phyloP scores from a whole-genome alignment of 441 rosid genomes.

The Biscutella laevigata region DNA sequence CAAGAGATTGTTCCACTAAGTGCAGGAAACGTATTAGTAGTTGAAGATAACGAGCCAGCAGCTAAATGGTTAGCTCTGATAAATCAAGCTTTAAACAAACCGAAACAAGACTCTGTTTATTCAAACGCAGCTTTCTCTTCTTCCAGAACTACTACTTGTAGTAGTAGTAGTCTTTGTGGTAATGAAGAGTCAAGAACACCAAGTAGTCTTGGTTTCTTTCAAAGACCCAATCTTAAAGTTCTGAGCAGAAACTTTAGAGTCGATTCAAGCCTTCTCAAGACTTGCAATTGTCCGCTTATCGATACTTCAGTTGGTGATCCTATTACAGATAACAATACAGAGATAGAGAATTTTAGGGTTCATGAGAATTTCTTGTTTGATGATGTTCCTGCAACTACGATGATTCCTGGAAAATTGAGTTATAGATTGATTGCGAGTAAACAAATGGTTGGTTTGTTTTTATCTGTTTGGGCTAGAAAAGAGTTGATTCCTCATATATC shows the following conservation, averaged over 20 bases:
- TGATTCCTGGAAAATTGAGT: constrained; percentile 27
- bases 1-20: constrained; percentile 91
- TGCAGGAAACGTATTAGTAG: constrained; percentile 82
- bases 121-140: constrained; percentile 31
- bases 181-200: constrained; percentile 43
- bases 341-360: constrained; percentile 22
- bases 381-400: constrained; percentile 26
- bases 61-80: constrained; percentile 83
- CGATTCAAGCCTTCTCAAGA: constrained; percentile 55
- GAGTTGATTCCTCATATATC: constrained; percentile 73
- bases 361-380: constrained; percentile 29
- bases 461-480: constrained; percentile 72
- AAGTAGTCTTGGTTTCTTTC: constrained; percentile 41
- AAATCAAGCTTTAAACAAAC: constrained; percentile 69
- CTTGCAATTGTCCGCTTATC: constrained; percentile 54
- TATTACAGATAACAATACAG: constrained; percentile 12
- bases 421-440: constrained; percentile 63
- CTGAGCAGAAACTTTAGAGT: constrained; percentile 53
- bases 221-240: constrained; percentile 67
- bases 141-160: constrained; percentile 19
- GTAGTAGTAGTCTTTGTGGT: constrained; percentile 21
- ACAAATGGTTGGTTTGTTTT: constrained; percentile 91
- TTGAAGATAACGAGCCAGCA: constrained; percentile 91
- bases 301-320: constrained; percentile 30
- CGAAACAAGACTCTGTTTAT: constrained; percentile 28